Percentiles rank a stretch among this genome's conserved stretches.
Evolutionary conservation across 495 filamentous ascomycete species (phyloP).

Genomic region (Antarctomyces pellizariae): DNA sequence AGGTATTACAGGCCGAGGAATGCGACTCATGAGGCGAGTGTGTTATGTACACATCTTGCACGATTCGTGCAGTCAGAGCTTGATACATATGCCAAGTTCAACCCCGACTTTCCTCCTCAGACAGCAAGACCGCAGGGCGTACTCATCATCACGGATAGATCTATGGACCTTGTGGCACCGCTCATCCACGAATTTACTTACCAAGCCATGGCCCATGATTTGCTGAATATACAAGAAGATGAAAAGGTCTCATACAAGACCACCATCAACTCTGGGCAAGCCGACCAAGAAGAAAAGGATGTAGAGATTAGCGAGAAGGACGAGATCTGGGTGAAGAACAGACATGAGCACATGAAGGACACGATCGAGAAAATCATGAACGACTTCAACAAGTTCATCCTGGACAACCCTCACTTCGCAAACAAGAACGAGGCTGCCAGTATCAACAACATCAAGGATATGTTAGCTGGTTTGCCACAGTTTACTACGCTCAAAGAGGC

Average conservation of each 20-base stretch:
- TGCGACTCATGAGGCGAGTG: constrained; percentile 61
- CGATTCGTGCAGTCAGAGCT: constrained; percentile 81
- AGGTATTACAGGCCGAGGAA: constrained; percentile 65
- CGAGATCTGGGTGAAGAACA: constrained; percentile 76
- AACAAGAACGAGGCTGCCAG: constrained; percentile 41
- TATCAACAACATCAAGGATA: constrained; percentile 84
- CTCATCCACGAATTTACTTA: constrained; percentile 93
- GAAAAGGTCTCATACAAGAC: constrained; percentile 77
- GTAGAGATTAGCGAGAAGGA: constrained; percentile 79
- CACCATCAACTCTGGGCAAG: constrained; percentile 40
- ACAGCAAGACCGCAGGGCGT: constrained; percentile 62
- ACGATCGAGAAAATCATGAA: constrained; percentile 80
- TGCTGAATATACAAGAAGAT: constrained; percentile 65
- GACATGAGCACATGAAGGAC: constrained; percentile 94
- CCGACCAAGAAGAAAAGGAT: constrained; percentile 54
- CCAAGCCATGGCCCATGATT: constrained; percentile 89
- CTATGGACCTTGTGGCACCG: constrained; percentile 75
- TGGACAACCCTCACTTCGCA: constrained; percentile 83
- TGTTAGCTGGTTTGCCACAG: constrained; percentile 84
- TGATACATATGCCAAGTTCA: constrained; percentile 60
- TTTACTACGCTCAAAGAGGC: constrained; percentile 88
- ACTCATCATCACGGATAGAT: constrained; percentile 70
- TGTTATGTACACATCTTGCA: constrained; percentile 69
- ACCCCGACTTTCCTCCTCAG: constrained; percentile 62
- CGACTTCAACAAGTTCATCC: constrained; percentile 80